Evolutionary conservation across 495 filamentous ascomycete genomes (phyloP).

Genomic region (Annulohypoxylon nitens): DNA sequence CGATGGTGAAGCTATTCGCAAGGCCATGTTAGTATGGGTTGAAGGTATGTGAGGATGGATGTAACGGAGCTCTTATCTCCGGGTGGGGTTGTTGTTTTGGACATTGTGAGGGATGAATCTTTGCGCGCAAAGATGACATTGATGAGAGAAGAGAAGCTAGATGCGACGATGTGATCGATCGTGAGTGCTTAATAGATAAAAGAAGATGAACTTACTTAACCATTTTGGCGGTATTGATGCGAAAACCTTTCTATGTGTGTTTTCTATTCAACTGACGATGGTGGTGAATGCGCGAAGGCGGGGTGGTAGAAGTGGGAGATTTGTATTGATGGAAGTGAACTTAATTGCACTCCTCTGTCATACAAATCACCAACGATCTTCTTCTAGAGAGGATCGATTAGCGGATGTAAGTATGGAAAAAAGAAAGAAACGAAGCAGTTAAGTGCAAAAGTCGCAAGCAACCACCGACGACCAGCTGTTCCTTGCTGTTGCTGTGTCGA

Average conservation of each 20-base stretch:
- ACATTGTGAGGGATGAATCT: conserved; percentile 25
- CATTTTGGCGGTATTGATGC: conserved; percentile 90
- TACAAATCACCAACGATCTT: conserved; percentile 43
- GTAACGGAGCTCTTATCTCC: conserved; percentile 59
- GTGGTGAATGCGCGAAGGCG: conserved; percentile 29
- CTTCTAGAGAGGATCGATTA: conserved; percentile 40
- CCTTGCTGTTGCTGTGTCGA: conserved; percentile 23
- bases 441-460: conserved; percentile 50
- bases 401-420: conserved; percentile 28
- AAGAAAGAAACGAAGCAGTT: conserved; percentile 29
- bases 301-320: conserved; percentile 28
- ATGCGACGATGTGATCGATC: conserved; percentile 1
- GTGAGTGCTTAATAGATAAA: background rate
- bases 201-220: conserved; percentile 84
- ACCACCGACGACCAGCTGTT: conserved; percentile 52
- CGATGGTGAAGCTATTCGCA: conserved; percentile 91
- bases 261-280: conserved; percentile 49
- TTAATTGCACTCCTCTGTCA: conserved; percentile 41
- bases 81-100: conserved; percentile 54
- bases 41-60: conserved; percentile 16
- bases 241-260: conserved; percentile 51
- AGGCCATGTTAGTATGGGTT: conserved; percentile 52
- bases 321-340: conserved; percentile 39
- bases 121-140: conserved; percentile 22
- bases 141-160: conserved; percentile 50